Evolutionary conservation across 78 protist species (phyloP).

Genomic region (Protostelium mycophagum): DNA sequence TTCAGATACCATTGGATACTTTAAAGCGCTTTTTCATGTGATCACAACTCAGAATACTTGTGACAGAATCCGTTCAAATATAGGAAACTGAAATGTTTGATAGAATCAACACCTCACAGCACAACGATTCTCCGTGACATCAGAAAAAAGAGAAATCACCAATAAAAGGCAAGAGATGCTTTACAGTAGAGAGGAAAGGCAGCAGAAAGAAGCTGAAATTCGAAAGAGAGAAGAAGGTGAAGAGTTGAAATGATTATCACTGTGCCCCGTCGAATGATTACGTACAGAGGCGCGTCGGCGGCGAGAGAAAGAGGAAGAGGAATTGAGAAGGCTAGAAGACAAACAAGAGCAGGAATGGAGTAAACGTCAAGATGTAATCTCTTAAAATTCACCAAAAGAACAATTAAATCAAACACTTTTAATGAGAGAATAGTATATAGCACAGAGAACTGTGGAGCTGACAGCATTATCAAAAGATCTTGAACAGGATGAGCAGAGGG

Average conservation of each 20-base stretch:
- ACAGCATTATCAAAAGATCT: neutral
- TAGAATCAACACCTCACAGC: neutral
- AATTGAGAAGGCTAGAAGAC: neutral
- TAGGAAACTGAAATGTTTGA: neutral
- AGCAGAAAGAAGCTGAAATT: neutral
- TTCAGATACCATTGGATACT: too few species aligned
- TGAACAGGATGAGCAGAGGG: neutral
- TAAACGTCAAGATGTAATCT: neutral
- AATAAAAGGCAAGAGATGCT: neutral
- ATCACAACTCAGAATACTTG: neutral
- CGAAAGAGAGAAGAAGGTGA: neutral
- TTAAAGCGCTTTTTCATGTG: too few species aligned
- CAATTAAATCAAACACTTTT: too few species aligned
- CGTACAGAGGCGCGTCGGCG: neutral
- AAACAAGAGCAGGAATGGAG: neutral
- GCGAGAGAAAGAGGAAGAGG: neutral
- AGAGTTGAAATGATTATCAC: neutral
- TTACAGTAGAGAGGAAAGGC: neutral
- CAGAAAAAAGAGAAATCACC: neutral
- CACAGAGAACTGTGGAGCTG: neutral
- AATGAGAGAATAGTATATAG: neutral
- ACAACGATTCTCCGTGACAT: neutral
- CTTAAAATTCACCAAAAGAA: too few species aligned
- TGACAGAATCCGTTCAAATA: neutral
- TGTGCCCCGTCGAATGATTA: neutral